phyloP scores from a whole-genome alignment of 441 rosid genomes.

The Pelargonium cotyledonis region DNA sequence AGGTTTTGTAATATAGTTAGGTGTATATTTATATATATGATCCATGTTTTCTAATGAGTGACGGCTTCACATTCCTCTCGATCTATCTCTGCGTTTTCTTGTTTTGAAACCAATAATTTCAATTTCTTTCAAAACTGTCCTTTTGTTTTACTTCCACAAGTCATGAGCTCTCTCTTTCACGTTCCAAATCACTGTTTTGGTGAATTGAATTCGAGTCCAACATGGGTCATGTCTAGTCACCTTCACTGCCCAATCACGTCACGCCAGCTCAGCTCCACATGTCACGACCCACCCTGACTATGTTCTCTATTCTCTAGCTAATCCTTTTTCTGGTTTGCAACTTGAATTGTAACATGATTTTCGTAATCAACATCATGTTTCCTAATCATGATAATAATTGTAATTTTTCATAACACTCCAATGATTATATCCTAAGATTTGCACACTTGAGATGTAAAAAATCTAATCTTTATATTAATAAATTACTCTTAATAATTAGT shows the following conservation, averaged over 20 bases:
- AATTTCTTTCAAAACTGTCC: slow-evolving; percentile 14
- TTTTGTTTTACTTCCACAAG: slow-evolving; percentile 28
- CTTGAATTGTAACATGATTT: too few species aligned
- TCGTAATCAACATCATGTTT: too few species aligned
- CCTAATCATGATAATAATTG: too few species aligned
- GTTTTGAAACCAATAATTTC: slow-evolving; percentile 33
- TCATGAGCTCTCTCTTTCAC: slow-evolving; percentile 20
- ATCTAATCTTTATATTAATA: too few species aligned
- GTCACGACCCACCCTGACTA: not conserved
- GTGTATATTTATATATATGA: slow-evolving; percentile 3
- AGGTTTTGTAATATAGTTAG: slow-evolving; percentile 18
- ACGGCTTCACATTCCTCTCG: slow-evolving; percentile 47
- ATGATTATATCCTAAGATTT: too few species aligned
- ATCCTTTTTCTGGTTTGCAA: too few species aligned
- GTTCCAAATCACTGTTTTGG: not conserved
- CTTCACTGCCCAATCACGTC: not conserved
- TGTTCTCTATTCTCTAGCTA: too few species aligned
- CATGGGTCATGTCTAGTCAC: not conserved
- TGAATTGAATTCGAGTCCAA: not conserved
- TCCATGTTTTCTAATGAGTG: slow-evolving; percentile 57
- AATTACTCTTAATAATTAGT: too few species aligned
- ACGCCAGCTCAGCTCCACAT: not conserved
- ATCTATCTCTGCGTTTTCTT: not conserved
- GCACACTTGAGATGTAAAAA: too few species aligned
- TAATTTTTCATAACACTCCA: too few species aligned